Conservation (phyloP, 1,284 basidiomycete genomes). For the Stygiomarasmius scandens region DNA sequence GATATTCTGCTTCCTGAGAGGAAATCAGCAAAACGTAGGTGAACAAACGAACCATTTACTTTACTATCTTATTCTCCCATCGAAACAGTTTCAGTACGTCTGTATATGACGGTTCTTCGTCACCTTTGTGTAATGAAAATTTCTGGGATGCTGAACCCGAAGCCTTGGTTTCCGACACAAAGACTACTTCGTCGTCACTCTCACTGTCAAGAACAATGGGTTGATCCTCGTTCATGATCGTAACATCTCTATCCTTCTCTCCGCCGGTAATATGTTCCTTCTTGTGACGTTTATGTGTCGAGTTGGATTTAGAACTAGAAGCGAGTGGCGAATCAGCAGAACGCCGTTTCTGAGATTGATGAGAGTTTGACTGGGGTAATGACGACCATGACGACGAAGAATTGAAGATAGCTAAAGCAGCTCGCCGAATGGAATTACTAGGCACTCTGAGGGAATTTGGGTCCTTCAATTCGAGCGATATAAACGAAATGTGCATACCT, state of each 20-base stretch:
- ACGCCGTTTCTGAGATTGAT: neutral
- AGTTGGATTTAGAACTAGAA: neutral
- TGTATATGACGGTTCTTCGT: constrained; percentile 17
- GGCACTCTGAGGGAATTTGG: constrained; percentile 20
- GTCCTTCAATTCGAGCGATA: too few species aligned
- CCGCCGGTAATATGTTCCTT: neutral
- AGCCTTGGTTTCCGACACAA: neutral
- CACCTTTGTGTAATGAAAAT: neutral
- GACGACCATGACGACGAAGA: neutral
- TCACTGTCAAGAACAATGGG: neutral
- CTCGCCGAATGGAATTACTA: constrained; percentile 30
- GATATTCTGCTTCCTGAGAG: constrained; percentile 49
- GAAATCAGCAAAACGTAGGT: neutral
- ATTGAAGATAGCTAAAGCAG: constrained; percentile 29
- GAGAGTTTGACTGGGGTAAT: neutral
- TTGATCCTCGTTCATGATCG: constrained; percentile 16
- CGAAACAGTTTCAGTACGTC: constrained; percentile 52
- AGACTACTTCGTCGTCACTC: neutral
- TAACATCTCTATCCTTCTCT: constrained; percentile 25
- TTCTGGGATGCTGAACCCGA: neutral
- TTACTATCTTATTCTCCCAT: constrained; percentile 46
- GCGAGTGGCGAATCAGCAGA: neutral
- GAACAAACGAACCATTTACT: constrained; percentile 39
- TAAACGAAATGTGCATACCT: constrained; percentile 43
- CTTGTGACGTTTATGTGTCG: constrained; percentile 6